Evolutionary conservation across 345 rosid species (phyloP).

Genomic region (Eucalyptus dawsonii): DNA sequence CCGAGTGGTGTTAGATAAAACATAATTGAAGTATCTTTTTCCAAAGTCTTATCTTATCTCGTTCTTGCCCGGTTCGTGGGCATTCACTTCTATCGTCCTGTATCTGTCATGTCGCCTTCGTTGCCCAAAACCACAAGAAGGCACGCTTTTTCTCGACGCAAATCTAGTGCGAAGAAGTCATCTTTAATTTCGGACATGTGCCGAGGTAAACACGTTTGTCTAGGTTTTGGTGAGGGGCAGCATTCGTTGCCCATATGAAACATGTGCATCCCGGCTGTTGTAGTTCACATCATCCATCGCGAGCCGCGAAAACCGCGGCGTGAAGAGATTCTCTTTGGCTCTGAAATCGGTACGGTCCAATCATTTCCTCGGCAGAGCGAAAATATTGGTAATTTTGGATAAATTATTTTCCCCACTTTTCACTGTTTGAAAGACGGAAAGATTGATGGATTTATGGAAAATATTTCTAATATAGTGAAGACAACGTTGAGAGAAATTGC

Average conservation of each 20-base stretch:
- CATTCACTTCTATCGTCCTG: neutral
- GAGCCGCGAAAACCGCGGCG: neutral
- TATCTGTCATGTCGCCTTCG: neutral
- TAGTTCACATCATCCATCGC: neutral
- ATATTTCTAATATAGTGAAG: no score
- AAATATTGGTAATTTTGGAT: neutral
- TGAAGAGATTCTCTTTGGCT: neutral
- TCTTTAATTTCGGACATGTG: neutral
- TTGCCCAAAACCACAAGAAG: neutral
- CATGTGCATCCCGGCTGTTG: neutral
- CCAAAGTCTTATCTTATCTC: neutral
- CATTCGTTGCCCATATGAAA: neutral
- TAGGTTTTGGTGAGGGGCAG: neutral
- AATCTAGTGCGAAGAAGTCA: neutral
- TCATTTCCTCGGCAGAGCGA: neutral
- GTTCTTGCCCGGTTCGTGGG: neutral
- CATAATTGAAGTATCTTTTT: neutral
- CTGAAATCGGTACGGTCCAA: neutral
- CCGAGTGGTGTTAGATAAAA: neutral
- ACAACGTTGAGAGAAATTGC: neutral
- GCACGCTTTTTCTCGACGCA: neutral
- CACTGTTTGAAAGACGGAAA: fast-evolving
- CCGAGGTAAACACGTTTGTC: neutral
- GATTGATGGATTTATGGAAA: neutral
- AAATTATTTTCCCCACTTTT: neutral